Base-by-base conservation (phyloP, 495 filamentous ascomycete species). In the Aspergillus homomorphus region DNA sequence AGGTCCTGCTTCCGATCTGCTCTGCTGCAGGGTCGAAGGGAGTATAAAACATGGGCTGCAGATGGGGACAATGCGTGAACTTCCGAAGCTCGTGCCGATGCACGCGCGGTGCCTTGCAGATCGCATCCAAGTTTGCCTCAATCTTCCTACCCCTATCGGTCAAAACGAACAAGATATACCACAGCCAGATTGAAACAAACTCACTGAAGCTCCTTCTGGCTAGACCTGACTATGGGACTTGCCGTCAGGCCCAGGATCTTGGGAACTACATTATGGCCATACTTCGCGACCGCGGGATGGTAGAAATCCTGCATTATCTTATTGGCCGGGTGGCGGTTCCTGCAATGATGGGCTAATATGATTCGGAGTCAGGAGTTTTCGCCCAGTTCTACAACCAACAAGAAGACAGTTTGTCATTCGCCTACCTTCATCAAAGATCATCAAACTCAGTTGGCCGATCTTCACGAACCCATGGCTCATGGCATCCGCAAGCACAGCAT, bases 351-450 rank as follows among this genome's bases (percentile, higher is more conserved):
- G 14, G 68, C 70, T 76, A 45, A 6, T 8, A 45, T 49, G 28
- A 59, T 54, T 60, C 30, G 55, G 57, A 21, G 55, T 45, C 38
- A 42, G 20, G 16, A 57, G 45, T 15, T 14, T n/a, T 28, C n/a
- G 26, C 26, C 26, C 26, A 4, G 4, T 28, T 3, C 26, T 28
- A 9, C 26, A 9, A 9, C 26, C 26, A 28, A 3, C 9, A 28
- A 28, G 26, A 4, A 28, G n/a, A n/a, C n/a, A 45, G 8, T 5
- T n/a, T 2, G 18, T 46, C 18, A 7, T 22, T 20, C 26, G 63
- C 74, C 49, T 66, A 92, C 91, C 91, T 84, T 98, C 93, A 66
- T 98, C 93, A 58, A 96, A 92, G 0, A 97, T 78, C 20, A 98
- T 71, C 1, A 98, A 73, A 19, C 84, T 73, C 28, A 98, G 66